Evolutionary conservation across 306 rosid genomes (phyloP), one percentile per base, ranked within the genome.

Genomic region (Citrullus colocynthis): DNA sequence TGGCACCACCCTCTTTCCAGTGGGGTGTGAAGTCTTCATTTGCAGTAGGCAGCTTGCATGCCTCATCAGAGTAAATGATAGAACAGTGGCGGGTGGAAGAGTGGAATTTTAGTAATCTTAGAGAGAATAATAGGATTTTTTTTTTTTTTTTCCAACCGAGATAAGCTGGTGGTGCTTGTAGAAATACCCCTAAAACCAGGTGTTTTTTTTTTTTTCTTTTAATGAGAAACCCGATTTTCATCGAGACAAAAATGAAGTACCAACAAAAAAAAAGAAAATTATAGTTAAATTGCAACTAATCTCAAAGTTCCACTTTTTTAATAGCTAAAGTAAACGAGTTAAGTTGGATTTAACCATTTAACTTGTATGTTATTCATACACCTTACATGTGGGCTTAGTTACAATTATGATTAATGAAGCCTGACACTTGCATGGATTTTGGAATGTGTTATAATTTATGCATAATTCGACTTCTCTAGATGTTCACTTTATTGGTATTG

Each of bases 401-500:
- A 72, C 76, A 12, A 49, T 21, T 28, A 9, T 49, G 24, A 48
- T 49, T 49, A 21, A 37, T 2, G 21, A 24, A 28, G 59, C 36
- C 49, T 7, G 7, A 14, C 6, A 15, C 60, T 7, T 72, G 60
- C 60, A 15, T 72, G 28, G 4, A 14, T 48, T 45, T 49, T 49
- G 59, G 21, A 72, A 30, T 17, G 37, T 12, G 4, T 37, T 18
- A 41, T 66, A 66, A n/a, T 41, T 66, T 65, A 37, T 66, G 42
- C 16, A 66, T 36, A 18, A 13, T 48, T 24, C 49, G 24, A 15
- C 28, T 36, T 20, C 77, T 32, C 8, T 58, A 2, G 12, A 3
- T 58, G 39, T 59, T 36, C 30, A 36, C 34, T 59, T 37, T 83
- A 88, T 86, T 63, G 87, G 44, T 39, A 75, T 75, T 21, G 65